phyloP scores from a whole-genome alignment of 2,329 filamentous ascomycete genomes.

The Metarhizium brunneum region DNA sequence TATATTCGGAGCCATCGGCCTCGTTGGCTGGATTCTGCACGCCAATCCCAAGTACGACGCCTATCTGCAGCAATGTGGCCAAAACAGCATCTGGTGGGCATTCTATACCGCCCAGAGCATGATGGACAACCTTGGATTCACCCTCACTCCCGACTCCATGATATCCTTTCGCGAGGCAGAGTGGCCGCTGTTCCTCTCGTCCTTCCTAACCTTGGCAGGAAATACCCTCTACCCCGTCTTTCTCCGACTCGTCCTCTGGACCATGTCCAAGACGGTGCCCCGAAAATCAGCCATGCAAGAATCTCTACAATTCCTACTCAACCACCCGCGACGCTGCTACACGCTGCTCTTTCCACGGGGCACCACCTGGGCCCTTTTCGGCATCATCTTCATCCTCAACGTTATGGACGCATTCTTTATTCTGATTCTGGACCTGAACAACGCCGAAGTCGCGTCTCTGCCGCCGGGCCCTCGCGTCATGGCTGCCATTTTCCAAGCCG shows the following conservation, averaged over 20 bases:
- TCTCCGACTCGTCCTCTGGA: conserved; percentile 50
- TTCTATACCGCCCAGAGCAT: conserved; percentile 43
- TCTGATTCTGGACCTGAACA: conserved; percentile 40
- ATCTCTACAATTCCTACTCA: conserved; percentile 46
- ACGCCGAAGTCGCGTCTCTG: conserved; percentile 36
- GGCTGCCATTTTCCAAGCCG: conserved; percentile 50
- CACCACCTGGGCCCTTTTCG: conserved; percentile 48
- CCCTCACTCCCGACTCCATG: conserved; percentile 46
- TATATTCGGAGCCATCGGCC: conserved; percentile 35
- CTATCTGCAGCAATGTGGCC: conserved; percentile 27
- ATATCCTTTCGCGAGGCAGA: conserved; percentile 35
- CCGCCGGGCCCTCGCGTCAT: conserved; percentile 37
- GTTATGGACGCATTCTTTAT: conserved; percentile 47
- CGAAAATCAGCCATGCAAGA: conserved; percentile 28
- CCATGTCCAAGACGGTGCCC: conserved; percentile 36
- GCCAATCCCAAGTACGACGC: conserved; percentile 30
- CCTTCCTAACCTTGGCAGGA: conserved; percentile 38
- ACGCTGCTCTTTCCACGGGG: conserved; percentile 50
- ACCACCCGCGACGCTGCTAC: conserved; percentile 54
- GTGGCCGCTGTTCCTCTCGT: conserved; percentile 36
- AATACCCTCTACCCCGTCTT: conserved; percentile 50
- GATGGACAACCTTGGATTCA: conserved; percentile 43
- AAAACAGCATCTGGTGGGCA: conserved; percentile 38
- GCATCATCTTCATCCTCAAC: conserved; percentile 42
- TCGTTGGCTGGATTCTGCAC: conserved; percentile 38